Base-by-base conservation (phyloP, 306 rosid genomes). In the Notholithocarpus densiflorus region DNA sequence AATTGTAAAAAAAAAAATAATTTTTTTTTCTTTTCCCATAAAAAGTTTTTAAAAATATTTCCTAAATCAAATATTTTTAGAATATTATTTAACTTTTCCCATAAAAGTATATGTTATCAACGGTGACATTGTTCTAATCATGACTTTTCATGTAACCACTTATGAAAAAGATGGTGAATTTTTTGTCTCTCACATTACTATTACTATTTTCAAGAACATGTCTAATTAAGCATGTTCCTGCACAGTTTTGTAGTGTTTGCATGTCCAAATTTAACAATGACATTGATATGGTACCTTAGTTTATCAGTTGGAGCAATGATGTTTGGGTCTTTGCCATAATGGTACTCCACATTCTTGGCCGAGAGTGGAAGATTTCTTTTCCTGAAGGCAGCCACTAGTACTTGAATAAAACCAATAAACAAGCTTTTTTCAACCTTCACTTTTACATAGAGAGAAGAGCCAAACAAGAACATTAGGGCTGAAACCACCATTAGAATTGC, bases 361-460 rank as follows among this genome's bases (percentile, higher is more conserved):
- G 75, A 74, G 72, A 80, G 85, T 66, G 32, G 59, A 52, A 77
- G 77, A 23, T 68, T 82, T 80, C 87, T 77, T 66, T 82, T 82
- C 61, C 81, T 88, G 13, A 51, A 70, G 15, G 91, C 83, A 60
- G 76, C 88, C 4, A 81, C 86, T 32, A 19, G 23, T 34, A 85
- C 91, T 79, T 72, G 87, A 9, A 53, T 56, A 74, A 83, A 81
- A 71, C 72, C 69, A 64, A 77, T 79, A 53, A 88, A 71, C 11
- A 83, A 66, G 77, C 83, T 81, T 21, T 66, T 62, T 5, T 23
- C 40, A 11, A 86, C 76, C 65, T 71, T 71, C 73, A 65, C 79
- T 79, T 86, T 88, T 61, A 77, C 77, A 55, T 86, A 88, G 9
- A 19, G 64, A 12, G 87, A 78, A 29, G 88, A 88, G 77, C 91